Evolutionary conservation across 1,139 yeast species (phyloP), one percentile per base, ranked within the genome.

Genomic region (Yamadazyma triangularis): DNA sequence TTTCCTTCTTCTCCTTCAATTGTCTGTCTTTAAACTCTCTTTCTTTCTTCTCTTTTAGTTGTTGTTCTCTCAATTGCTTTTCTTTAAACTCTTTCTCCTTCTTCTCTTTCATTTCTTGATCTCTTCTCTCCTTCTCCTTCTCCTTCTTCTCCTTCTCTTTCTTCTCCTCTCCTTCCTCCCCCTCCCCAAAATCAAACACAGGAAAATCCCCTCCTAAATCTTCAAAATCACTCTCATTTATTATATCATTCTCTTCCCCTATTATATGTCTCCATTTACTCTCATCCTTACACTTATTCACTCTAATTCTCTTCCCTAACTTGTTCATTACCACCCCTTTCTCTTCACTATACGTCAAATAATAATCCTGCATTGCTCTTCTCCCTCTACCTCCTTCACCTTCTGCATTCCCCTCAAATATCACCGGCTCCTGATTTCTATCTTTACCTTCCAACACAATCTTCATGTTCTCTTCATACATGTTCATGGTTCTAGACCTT

Each of bases 361-460:
- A 64, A 43, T 50, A 65, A 24, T 62, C 66, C 44, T 28, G 39
- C 35, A 12, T 41, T 38, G 27, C 45, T 13, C 45, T 30, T n/a
- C n/a, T n/a, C n/a, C n/a, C n/a, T n/a, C n/a, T n/a, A n/a, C n/a
- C n/a, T n/a, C n/a, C n/a, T n/a, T n/a, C n/a, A n/a, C n/a, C n/a
- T n/a, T n/a, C n/a, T n/a, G n/a, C n/a, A n/a, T n/a, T n/a, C 2
- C 73, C 73, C 41, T 67, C 73, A 36, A 66, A 66, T 8, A 64
- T 49, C 9, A 65, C 52, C 9, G 24, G 11, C 14, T 60, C 58
- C 9, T 46, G 48, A 5, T 41, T 43, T 3, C 39, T 39, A 15
- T 50, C 58, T 9, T 46, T 39, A 7, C 67, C 69, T 33, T 56
- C 53, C 23, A 67, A 38, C 8, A 66, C 45, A 25, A 64, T 52